phyloP scores from a whole-genome alignment of 1,284 basidiomycete species.

The Sporisorium graminicola region DNA sequence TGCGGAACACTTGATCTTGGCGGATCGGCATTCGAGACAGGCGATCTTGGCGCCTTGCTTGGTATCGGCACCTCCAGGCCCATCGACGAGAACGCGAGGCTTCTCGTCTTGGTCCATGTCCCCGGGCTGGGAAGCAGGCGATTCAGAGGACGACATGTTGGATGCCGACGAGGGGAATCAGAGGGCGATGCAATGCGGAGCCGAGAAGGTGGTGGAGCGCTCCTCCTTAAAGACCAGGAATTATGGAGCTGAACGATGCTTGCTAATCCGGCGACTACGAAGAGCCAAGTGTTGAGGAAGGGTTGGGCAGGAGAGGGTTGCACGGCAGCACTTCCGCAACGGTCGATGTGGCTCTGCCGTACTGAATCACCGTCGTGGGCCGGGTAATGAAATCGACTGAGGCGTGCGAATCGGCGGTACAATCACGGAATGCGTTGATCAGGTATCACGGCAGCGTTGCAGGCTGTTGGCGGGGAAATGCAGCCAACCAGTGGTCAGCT shows the following conservation, averaged over 20 bases:
- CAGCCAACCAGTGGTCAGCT: neutral
- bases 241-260: neutral
- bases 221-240: neutral
- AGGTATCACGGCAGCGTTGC: neutral
- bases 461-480: neutral
- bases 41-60: constrained; percentile 61
- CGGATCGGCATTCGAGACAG: constrained; percentile 59
- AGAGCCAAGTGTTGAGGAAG: neutral
- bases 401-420: neutral
- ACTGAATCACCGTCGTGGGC: neutral
- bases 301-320: neutral
- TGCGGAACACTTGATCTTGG: constrained; percentile 62
- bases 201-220: neutral
- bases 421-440: neutral
- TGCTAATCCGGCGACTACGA: neutral
- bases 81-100: constrained; percentile 58
- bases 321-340: neutral
- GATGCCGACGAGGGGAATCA: neutral
- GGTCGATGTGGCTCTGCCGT: neutral
- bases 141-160: constrained; percentile 35
- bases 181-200: neutral
- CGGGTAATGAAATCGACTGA: neutral
- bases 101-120: constrained; percentile 43
- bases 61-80: constrained; percentile 58
- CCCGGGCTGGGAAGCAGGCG: constrained; percentile 19